Conservation (phyloP, 2,329 filamentous ascomycete genomes). For the Verticillium klebahnii region DNA sequence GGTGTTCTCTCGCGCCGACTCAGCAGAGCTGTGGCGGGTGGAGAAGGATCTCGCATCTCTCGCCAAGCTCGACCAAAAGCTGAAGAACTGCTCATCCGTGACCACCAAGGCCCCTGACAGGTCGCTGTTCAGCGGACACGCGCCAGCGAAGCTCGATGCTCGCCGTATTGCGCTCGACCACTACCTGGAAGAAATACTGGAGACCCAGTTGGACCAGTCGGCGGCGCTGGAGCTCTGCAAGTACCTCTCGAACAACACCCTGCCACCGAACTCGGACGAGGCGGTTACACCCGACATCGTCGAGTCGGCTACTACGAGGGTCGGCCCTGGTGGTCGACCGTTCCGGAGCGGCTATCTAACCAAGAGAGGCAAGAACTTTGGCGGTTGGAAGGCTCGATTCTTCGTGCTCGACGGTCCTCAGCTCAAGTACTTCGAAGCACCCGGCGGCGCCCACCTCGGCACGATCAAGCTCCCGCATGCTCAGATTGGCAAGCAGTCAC, state of each 20-base stretch:
- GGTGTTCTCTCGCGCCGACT: slow-evolving; percentile 71
- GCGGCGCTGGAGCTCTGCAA: slow-evolving; percentile 79
- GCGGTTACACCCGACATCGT: slow-evolving; percentile 26
- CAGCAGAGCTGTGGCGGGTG: slow-evolving; percentile 82
- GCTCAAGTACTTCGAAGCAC: slow-evolving; percentile 86
- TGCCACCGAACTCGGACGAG: slow-evolving; percentile 60
- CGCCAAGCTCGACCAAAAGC: slow-evolving; percentile 72
- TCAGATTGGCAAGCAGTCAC: slow-evolving; percentile 90
- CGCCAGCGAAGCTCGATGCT: slow-evolving; percentile 88
- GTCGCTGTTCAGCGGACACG: slow-evolving; percentile 83
- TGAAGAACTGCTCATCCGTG: slow-evolving; percentile 71
- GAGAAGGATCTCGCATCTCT: slow-evolving; percentile 87
- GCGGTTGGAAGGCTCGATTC: slow-evolving; percentile 87
- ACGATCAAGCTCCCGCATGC: slow-evolving; percentile 89
- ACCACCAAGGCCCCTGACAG: slow-evolving; percentile 76
- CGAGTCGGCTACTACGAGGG: slow-evolving; percentile 32
- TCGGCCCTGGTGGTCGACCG: slow-evolving; percentile 60
- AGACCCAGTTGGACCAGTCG: slow-evolving; percentile 72
- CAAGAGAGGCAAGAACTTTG: slow-evolving; percentile 97
- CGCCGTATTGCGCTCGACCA: slow-evolving; percentile 73
- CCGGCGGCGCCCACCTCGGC: slow-evolving; percentile 83
- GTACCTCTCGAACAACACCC: slow-evolving; percentile 69
- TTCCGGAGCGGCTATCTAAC: slow-evolving; percentile 88
- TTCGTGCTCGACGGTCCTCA: slow-evolving; percentile 57
- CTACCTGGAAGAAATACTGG: slow-evolving; percentile 81